Percentiles rank a stretch among this genome's conserved stretches.
Conservation (phyloP, 73 alveolate species). For the Blepharisma stoltei region DNA sequence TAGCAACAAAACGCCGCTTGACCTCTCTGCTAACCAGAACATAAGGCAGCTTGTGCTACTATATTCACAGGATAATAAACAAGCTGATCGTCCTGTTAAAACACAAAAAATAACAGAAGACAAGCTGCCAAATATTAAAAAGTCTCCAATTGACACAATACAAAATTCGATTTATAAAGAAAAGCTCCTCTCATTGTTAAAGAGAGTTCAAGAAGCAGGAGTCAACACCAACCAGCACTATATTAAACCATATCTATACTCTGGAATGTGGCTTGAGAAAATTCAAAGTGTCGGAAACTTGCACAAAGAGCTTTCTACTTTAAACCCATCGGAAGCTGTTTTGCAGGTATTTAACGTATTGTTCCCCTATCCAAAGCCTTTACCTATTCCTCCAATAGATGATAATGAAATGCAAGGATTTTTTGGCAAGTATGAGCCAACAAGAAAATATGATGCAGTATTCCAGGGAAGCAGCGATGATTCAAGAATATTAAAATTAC, state of each 20-base stretch:
- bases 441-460: too few species aligned
- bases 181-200: slow-evolving; percentile 52
- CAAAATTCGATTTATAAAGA: slow-evolving; percentile 32
- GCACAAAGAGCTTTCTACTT: slow-evolving; percentile 43
- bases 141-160: too few species aligned
- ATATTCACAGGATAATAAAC: neutral
- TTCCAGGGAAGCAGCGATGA: too few species aligned
- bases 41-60: slow-evolving; percentile 15
- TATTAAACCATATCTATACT: slow-evolving; percentile 63
- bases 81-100: neutral
- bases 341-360: slow-evolving; percentile 51
- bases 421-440: slow-evolving; percentile 4
- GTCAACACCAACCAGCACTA: slow-evolving; percentile 61
- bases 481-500: too few species aligned
- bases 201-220: slow-evolving; percentile 77
- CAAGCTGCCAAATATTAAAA: too few species aligned
- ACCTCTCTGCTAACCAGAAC: slow-evolving; percentile 40
- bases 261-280: slow-evolving; percentile 88
- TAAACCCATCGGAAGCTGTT: slow-evolving; percentile 69
- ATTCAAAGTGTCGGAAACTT: slow-evolving; percentile 54
- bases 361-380: slow-evolving; percentile 43
- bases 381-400: neutral
- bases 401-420: slow-evolving; percentile 17
- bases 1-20: slow-evolving; percentile 49
- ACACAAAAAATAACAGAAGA: too few species aligned